Conservation (phyloP, 2,329 filamentous ascomycete genomes). For the Cladosporium sp. region DNA sequence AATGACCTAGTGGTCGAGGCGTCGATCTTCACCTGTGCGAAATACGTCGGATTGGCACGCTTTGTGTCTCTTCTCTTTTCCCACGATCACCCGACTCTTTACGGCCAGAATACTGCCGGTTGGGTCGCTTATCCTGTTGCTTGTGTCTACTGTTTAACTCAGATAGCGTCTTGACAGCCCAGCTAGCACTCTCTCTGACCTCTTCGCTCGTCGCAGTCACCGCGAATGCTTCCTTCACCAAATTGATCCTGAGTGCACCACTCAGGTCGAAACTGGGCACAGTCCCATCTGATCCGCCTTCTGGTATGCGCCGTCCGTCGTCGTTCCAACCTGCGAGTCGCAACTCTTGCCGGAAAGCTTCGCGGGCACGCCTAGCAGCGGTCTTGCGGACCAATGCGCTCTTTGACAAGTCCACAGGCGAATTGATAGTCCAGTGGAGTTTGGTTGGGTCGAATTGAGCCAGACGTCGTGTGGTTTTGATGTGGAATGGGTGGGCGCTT, state of each 20-base stretch:
- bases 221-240: slow-evolving; percentile 22
- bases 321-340: slow-evolving; percentile 47
- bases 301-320: slow-evolving; percentile 26
- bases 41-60: neutral
- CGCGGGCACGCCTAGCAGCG: slow-evolving; percentile 44
- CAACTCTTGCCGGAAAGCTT: slow-evolving; percentile 49
- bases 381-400: slow-evolving; percentile 52
- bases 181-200: slow-evolving; percentile 20
- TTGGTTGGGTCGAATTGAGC: slow-evolving; percentile 35
- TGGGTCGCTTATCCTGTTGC: neutral
- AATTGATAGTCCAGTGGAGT: slow-evolving; percentile 51
- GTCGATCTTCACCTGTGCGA: neutral
- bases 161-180: slow-evolving; percentile 16
- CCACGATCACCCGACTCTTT: neutral
- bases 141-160: neutral
- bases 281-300: neutral
- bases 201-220: slow-evolving; percentile 25
- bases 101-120: neutral
- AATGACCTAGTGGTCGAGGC: neutral
- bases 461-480: slow-evolving; percentile 33
- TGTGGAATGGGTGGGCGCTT: slow-evolving; percentile 32
- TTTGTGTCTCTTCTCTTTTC: neutral
- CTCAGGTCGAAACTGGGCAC: slow-evolving; percentile 1
- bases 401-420: slow-evolving; percentile 32
- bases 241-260: slow-evolving; percentile 21